Evolutionary conservation across 2,329 filamentous ascomycete species (phyloP), one percentile per base, ranked within the genome.

Genomic region (Beauveria sp.): DNA sequence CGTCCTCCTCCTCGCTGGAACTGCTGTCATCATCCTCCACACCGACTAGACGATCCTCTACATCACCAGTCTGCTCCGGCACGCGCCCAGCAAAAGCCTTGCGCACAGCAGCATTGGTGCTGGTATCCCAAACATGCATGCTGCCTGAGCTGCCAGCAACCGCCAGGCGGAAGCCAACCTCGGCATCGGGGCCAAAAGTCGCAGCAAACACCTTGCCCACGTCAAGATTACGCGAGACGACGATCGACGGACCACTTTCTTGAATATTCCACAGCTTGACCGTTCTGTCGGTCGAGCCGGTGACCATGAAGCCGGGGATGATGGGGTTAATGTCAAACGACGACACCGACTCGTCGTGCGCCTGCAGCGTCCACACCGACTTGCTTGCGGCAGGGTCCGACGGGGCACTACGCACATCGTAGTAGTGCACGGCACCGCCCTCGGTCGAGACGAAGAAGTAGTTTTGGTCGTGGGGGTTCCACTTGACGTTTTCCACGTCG

Each of bases 181-280:
- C 91, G 40, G 87, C 75, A 72, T 99, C 95, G 1, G 95, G 93
- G 4, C 90, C 95, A 74, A 98, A 99, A 7, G 83, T 84, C 2
- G 93, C 89, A 12, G 91, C 91, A 76, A 99, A 99, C 43, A 99
- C 89, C 76, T 93, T 96, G 64, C 95, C 95, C 20, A 99, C 90
- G 60, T 96, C 95, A 51, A 98, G 79, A 74, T 98, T 93, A 67
- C 95, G 87, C 28, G 90, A 90, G 5, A 96, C 90, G 1, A 99
- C 91, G 85, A 99, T 90, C 64, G 87, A 90, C 1, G 95, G 95
- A 2, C 91, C 92, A 46, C 84, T 84, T 14, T 88, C 75, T 68
- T 88, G 84, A 62, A 97, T 86, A 76, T 96, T 96, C 95, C 95
- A 99, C 62, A 99, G 81, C 81, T 99, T 99, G 69, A 98, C 92